Base-by-base conservation (phyloP, 257 asterid genomes). In the Forsythia suspensa region DNA sequence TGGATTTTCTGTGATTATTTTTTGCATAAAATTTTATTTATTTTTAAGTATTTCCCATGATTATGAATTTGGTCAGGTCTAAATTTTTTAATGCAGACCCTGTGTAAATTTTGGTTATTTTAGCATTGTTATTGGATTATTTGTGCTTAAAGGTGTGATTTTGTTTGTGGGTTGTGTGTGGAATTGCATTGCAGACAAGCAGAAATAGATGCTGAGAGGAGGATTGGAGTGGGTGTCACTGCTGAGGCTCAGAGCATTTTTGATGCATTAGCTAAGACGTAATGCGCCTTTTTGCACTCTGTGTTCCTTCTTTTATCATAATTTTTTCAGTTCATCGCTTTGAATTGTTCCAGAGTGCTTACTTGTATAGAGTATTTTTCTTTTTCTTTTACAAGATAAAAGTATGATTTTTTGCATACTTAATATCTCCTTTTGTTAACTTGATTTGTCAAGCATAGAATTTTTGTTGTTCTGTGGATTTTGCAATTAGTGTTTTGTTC, bases 181-280 rank as follows among this genome's bases (percentile, higher is more conserved):
- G 36, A 61, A 21, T 61, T 61, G 69, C 36, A 77, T 72, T 87
- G 59, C 90, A 96, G 99, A 73, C 97, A 91, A 86, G 97, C 97
- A 5, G 97, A 90, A 88, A 79, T 86, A 11, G 97, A 96, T 71
- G 95, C 97, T 10, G 97, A 90, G 89, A 90, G 98, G 88, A 85
- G 98, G 89, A 85, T 94, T 77, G 98, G 97, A 29, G 96, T 96
- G 21, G 99, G 99, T 46, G 97, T 96, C 57, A 91, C 97, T 29
- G 72, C 94, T 77, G 98, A 96, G 85, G 97, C 97, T 68, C 99
- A 94, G 91, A 89, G 82, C 75, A 73, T 96, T 44, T 96, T 89
- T 74, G 97, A 96, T 84, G 99, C 99, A 74, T 82, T 96, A 82
- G 85, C 97, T 36, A 96, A 96, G 89, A 96, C 98, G 99, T 96